Conservation (phyloP, 192 early-diverging fungal species). For the Coemansia sp. region DNA sequence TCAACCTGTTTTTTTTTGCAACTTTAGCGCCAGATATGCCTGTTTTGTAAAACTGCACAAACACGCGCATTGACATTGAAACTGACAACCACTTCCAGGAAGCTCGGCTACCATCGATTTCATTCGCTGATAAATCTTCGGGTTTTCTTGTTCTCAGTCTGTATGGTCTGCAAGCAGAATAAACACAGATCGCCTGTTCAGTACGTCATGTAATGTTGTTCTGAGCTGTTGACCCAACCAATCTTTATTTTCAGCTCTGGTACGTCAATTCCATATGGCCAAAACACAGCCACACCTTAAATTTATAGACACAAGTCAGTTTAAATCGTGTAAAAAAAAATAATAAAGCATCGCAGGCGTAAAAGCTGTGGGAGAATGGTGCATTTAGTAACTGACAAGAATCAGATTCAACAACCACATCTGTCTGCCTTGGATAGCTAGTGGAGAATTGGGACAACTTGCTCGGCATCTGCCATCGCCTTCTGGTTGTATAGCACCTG, state of each 20-base stretch:
- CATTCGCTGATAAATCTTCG: neutral
- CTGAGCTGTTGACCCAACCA: neutral
- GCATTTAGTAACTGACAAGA: neutral
- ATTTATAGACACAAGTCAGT: neutral
- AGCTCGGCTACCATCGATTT: neutral
- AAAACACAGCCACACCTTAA: neutral
- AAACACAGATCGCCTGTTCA: neutral
- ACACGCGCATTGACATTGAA: neutral
- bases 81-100: neutral
- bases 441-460: constrained; percentile 11
- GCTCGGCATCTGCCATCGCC: constrained; percentile 37
- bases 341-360: neutral
- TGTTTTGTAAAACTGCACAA: neutral
- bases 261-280: neutral
- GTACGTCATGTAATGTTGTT: neutral
- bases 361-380: neutral
- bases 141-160: neutral
- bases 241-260: neutral
- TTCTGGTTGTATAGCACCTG: constrained; percentile 38
- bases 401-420: neutral
- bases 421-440: neutral
- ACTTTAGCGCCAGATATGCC: neutral
- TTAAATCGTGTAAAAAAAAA: neutral
- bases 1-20: neutral
- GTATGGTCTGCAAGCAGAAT: neutral